A percentile compares a stretch with the other conserved stretches of the same genome.
Evolutionary conservation across 345 rosid genomes (phyloP).

Genomic region (Combretum micranthum): DNA sequence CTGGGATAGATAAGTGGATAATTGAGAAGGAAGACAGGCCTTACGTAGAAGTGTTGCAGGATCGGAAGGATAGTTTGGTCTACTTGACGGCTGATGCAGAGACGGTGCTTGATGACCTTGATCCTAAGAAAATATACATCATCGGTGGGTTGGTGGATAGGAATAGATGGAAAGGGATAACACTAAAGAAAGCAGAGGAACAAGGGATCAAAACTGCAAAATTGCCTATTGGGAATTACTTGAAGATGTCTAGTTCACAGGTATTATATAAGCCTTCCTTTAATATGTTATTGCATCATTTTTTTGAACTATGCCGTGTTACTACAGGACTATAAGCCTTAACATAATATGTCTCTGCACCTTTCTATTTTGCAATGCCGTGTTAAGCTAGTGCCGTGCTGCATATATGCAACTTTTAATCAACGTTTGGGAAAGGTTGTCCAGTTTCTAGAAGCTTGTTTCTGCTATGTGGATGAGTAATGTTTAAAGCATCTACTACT

Average conservation of each 20-base stretch:
- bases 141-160: conserved; percentile 91
- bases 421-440: too few species aligned
- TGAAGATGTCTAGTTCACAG: conserved; percentile 98
- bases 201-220: conserved; percentile 84
- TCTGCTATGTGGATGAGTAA: too few species aligned
- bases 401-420: too few species aligned
- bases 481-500: too few species aligned
- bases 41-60: conserved; percentile 64
- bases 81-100: conserved; percentile 90
- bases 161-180: conserved; percentile 89
- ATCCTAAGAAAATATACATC: conserved; percentile 50
- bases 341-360: too few species aligned
- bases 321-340: too few species aligned
- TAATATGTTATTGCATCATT: not conserved
- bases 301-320: not conserved
- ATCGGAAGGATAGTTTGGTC: conserved; percentile 58
- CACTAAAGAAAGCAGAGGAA: conserved; percentile 83
- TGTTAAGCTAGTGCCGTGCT: too few species aligned
- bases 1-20: conserved; percentile 90
- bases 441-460: too few species aligned
- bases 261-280: conserved; percentile 23
- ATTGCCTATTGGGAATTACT: conserved; percentile 76
- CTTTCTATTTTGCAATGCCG: too few species aligned
- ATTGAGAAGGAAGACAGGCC: conserved; percentile 70
- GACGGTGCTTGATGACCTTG: conserved; percentile 59